phyloP scores from a whole-genome alignment of 2,329 filamentous ascomycete species.

The Verticillium tricorpus region DNA sequence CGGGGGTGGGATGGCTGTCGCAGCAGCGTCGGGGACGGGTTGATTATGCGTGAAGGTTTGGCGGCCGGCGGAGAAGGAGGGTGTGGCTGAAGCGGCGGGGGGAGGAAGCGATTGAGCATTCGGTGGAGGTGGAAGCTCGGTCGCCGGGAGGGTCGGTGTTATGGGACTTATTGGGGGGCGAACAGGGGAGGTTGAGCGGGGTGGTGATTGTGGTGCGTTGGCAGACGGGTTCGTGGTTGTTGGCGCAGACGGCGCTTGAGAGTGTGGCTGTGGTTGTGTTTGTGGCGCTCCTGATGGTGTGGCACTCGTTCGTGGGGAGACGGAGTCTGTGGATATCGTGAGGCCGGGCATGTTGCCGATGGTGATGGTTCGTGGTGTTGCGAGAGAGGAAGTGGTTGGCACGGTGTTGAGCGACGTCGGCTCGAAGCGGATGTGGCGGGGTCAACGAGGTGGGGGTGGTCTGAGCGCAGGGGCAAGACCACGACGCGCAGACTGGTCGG shows the following conservation, averaged over 20 bases:
- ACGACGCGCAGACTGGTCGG: neutral
- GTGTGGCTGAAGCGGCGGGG: neutral
- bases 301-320: constrained; percentile 16
- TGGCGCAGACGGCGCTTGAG: neutral
- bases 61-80: constrained; percentile 24
- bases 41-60: constrained; percentile 39
- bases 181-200: constrained; percentile 38
- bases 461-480: neutral
- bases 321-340: constrained; percentile 19
- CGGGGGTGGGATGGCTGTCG: constrained; percentile 37
- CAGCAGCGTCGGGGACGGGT: constrained; percentile 30
- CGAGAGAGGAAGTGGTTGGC: neutral
- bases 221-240: constrained; percentile 4
- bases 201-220: constrained; percentile 4
- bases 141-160: constrained; percentile 42
- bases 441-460: neutral
- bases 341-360: constrained; percentile 22
- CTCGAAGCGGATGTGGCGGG: neutral
- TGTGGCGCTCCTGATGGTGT: constrained; percentile 8
- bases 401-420: neutral
- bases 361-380: neutral
- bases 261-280: neutral
- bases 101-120: neutral
- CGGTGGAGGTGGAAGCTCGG: constrained; percentile 19
- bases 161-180: constrained; percentile 51